Evolutionary conservation across 1,284 basidiomycete species (phyloP).

Genomic region (Malassezia vespertilionis): DNA sequence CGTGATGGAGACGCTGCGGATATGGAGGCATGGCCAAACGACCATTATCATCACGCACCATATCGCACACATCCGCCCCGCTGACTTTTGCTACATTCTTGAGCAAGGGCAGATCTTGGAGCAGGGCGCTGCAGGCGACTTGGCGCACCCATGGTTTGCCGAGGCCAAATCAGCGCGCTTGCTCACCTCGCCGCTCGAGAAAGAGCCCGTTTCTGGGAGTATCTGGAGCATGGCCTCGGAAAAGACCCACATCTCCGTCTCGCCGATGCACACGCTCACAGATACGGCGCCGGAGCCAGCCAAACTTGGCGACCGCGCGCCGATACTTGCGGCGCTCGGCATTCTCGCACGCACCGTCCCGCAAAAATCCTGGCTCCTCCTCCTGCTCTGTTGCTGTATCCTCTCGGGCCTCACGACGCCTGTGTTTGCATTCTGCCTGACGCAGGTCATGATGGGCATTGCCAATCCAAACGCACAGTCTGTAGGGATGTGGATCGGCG

Average conservation of each 20-base stretch:
- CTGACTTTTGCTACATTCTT: conserved; percentile 88
- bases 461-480: conserved; percentile 18
- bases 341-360: conserved; percentile 54
- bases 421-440: conserved; percentile 78
- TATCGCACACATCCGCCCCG: conserved; percentile 63
- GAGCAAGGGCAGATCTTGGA: conserved; percentile 70
- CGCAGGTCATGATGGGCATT: conserved; percentile 58
- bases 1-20: conserved; percentile 76
- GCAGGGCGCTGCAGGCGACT: conserved; percentile 57
- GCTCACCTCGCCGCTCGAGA: too few species aligned
- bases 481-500: conserved; percentile 45
- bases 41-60: conserved; percentile 97
- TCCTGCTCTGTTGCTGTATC: conserved; percentile 56
- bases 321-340: conserved; percentile 50
- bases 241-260: not conserved
- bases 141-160: not conserved
- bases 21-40: conserved; percentile 69
- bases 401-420: conserved; percentile 73
- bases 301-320: conserved; percentile 7
- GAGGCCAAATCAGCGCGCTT: too few species aligned
- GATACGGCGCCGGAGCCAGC: not conserved
- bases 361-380: conserved; percentile 58
- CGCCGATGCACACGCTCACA: not conserved
- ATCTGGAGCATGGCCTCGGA: not conserved
- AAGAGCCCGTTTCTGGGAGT: not conserved